Evolutionary conservation across 495 filamentous ascomycete species (phyloP).

Genomic region (Penicillium fimorum): DNA sequence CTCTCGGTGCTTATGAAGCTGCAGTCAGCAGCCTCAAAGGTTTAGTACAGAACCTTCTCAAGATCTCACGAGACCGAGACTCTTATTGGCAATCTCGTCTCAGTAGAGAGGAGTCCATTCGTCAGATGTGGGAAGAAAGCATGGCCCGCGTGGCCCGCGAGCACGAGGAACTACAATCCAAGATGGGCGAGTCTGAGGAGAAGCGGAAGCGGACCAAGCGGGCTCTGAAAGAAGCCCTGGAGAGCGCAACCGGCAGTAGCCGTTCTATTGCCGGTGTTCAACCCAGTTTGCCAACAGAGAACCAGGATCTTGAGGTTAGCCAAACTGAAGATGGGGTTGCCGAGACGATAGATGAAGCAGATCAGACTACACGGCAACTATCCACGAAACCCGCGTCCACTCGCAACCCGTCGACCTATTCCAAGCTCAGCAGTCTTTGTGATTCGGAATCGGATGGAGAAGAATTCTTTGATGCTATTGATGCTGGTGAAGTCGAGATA

Average conservation of each 20-base stretch:
- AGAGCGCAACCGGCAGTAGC: conserved; percentile 51
- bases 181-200: conserved; percentile 84
- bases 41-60: conserved; percentile 80
- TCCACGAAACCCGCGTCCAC: conserved; percentile 16
- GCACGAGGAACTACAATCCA: conserved; percentile 84
- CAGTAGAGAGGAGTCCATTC: conserved; percentile 81
- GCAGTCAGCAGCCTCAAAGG: conserved; percentile 85
- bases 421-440: conserved; percentile 52
- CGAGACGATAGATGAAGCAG: conserved; percentile 8
- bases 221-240: conserved; percentile 83
- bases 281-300: conserved; percentile 23
- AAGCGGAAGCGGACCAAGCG: conserved; percentile 88
- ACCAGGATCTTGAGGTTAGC: conserved; percentile 18
- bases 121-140: conserved; percentile 97
- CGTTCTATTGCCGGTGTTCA: conserved; percentile 38
- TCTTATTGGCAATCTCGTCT: conserved; percentile 95
- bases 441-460: conserved; percentile 84
- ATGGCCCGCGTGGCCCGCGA: conserved; percentile 92
- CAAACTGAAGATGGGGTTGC: conserved; percentile 10
- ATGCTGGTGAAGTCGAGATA: conserved; percentile 86
- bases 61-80: conserved; percentile 90
- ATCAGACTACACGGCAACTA: conserved; percentile 9
- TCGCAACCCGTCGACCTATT: conserved; percentile 33
- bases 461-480: conserved; percentile 97
- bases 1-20: conserved; percentile 81